These are phyloP conservation scores for Calocybe indica DNA, from an alignment of 768 basidiomycete genomes.

Conservation along the genomic window DNA sequence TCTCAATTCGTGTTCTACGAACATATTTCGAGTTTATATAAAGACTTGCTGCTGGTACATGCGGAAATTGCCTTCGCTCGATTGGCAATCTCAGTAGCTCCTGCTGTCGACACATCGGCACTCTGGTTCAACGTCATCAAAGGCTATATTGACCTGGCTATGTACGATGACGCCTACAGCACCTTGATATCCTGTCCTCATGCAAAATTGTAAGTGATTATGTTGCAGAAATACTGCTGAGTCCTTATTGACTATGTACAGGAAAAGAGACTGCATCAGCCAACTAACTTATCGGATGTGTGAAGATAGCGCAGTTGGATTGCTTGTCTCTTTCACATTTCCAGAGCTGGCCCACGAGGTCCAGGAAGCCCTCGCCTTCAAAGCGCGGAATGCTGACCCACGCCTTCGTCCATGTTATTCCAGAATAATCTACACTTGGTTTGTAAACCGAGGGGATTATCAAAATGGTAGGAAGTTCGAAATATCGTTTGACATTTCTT, in stretches of 20 bases:
- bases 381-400: constrained; percentile 91
- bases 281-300: constrained; percentile 91
- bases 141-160: constrained; percentile 63
- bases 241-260: constrained; percentile 23
- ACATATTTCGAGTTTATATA: constrained; percentile 74
- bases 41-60: constrained; percentile 42
- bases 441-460: constrained; percentile 81
- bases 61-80: constrained; percentile 73
- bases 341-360: constrained; percentile 81
- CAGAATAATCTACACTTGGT: constrained; percentile 92
- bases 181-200: constrained; percentile 70
- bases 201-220: constrained; percentile 64
- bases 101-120: constrained; percentile 48
- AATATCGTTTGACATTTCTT: constrained; percentile 6
- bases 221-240: not conserved
- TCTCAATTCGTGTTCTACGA: constrained; percentile 72
- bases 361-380: constrained; percentile 83
- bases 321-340: constrained; percentile 79
- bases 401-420: constrained; percentile 81
- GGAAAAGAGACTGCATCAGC: constrained; percentile 76
- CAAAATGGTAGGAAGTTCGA: constrained; percentile 65
- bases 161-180: constrained; percentile 87
- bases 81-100: constrained; percentile 71
- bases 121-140: constrained; percentile 79
- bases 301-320: constrained; percentile 76